Evolutionary conservation across 139 green algal species (phyloP).

Genomic region (Helicosporidium sp.): DNA sequence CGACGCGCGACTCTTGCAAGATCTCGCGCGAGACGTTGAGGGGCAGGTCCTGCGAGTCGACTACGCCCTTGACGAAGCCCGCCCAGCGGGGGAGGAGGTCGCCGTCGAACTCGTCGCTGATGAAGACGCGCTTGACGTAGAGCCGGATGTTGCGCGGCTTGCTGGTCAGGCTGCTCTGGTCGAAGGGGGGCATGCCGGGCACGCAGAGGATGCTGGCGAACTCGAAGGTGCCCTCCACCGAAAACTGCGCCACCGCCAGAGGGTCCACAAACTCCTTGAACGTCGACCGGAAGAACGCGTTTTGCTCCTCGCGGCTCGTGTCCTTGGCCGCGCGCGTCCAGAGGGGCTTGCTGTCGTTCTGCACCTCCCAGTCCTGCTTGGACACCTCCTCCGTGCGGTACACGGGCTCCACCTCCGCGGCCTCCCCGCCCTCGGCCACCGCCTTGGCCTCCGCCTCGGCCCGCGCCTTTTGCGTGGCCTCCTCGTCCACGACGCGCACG

Average conservation of each 20-base stretch:
- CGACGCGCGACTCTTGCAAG: conserved; percentile 71
- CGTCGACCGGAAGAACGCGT: conserved; percentile 86
- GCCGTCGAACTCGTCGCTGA: conserved; percentile 91
- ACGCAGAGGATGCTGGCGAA: conserved; percentile 86
- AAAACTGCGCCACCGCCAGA: conserved; percentile 62
- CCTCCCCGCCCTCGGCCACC: conserved; percentile 41
- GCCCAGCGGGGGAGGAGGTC: conserved; percentile 85
- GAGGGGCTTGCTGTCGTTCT: conserved; percentile 95
- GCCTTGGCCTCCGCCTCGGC: conserved; percentile 51
- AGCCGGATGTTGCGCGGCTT: conserved; percentile 61
- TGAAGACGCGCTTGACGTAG: conserved; percentile 97
- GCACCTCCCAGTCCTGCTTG: conserved; percentile 53
- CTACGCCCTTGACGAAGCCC: conserved; percentile 77
- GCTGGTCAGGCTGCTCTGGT: conserved; percentile 41
- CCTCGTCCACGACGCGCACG: conserved; percentile 53
- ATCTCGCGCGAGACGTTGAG: conserved; percentile 97
- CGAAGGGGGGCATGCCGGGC: conserved; percentile 90
- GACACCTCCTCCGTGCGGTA: conserved; percentile 66
- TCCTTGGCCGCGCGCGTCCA: conserved; percentile 65
- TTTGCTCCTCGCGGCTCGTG: conserved; percentile 71
- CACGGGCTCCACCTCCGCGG: conserved; percentile 46
- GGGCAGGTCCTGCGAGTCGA: conserved; percentile 88
- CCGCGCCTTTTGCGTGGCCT: conserved; percentile 54
- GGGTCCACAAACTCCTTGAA: conserved; percentile 65
- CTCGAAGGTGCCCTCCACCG: conserved; percentile 82